Evolutionary conservation across 495 filamentous ascomycete genomes (phyloP).

Genomic region (Aspergillus ellipticus): DNA sequence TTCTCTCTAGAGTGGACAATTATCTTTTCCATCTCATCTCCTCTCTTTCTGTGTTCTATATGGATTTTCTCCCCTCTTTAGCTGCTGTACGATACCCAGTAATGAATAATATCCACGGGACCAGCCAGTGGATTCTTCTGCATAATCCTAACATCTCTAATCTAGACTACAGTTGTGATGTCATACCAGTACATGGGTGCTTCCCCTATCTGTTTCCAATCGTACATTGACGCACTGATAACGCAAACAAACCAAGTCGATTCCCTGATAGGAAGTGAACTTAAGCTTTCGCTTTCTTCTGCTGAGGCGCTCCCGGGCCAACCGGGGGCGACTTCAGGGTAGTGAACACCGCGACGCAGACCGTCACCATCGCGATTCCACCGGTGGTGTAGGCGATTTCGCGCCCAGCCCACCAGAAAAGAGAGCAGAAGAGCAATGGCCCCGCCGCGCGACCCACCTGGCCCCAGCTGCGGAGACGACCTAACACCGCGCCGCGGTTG

Average conservation of each 20-base stretch:
- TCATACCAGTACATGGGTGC: not conserved
- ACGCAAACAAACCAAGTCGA: not conserved
- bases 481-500: conserved; percentile 82
- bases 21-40: too few species aligned
- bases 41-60: not conserved
- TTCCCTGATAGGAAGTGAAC: not conserved
- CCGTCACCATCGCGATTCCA: conserved; percentile 70
- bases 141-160: not conserved
- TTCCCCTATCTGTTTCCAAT: not conserved
- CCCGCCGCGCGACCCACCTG: conserved; percentile 85
- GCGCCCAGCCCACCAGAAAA: conserved; percentile 98
- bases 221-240: not conserved
- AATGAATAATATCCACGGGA: conserved; percentile 3
- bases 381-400: conserved; percentile 81
- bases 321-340: conserved; percentile 50
- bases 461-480: conserved; percentile 78
- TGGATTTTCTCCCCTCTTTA: not conserved
- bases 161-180: not conserved
- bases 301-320: conserved; percentile 13
- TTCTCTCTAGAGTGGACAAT: too few species aligned
- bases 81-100: conserved; percentile 6
- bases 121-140: not conserved
- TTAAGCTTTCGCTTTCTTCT: conserved; percentile 6
- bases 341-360: conserved; percentile 66
- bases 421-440: conserved; percentile 84